Evolutionary conservation across 352 stramenopile genomes (phyloP).

Genomic region (Plasmopara viticola): DNA sequence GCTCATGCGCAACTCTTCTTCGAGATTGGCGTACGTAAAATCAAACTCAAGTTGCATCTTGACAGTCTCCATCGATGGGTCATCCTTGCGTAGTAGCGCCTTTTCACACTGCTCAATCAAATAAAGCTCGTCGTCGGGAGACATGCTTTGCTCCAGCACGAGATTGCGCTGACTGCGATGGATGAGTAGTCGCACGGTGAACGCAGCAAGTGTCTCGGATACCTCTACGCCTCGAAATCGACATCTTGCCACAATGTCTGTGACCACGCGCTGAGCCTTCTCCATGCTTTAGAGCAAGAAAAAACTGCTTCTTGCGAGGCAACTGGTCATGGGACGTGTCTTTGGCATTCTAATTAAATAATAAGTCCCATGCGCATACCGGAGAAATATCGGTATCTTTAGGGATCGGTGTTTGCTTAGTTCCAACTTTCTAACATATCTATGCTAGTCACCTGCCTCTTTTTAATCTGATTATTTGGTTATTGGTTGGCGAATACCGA

Average conservation of each 20-base stretch:
- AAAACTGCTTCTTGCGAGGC: neutral
- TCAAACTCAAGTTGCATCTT: conserved; percentile 96
- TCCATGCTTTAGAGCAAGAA: conserved; percentile 29
- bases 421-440: too few relatives aligned
- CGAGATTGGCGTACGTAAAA: conserved; percentile 81
- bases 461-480: too few relatives aligned
- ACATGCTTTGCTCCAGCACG: conserved; percentile 71
- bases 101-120: conserved; percentile 74
- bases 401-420: too few relatives aligned
- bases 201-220: conserved; percentile 85
- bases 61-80: conserved; percentile 85
- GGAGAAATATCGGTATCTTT: too few relatives aligned
- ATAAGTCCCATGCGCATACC: too few relatives aligned
- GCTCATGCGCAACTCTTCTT: conserved; percentile 60
- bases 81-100: conserved; percentile 65
- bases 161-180: conserved; percentile 59
- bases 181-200: conserved; percentile 67
- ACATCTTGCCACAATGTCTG: conserved; percentile 67
- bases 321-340: too few relatives aligned
- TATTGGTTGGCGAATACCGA: too few relatives aligned
- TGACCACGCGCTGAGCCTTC: conserved; percentile 54
- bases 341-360: too few relatives aligned
- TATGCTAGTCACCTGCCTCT: too few relatives aligned
- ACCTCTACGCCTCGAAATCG: conserved; percentile 72
- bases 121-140: conserved; percentile 58